Evolutionary conservation across 192 early-diverging fungal genomes (phyloP).

Genomic region (Haplosporangium gracile): DNA sequence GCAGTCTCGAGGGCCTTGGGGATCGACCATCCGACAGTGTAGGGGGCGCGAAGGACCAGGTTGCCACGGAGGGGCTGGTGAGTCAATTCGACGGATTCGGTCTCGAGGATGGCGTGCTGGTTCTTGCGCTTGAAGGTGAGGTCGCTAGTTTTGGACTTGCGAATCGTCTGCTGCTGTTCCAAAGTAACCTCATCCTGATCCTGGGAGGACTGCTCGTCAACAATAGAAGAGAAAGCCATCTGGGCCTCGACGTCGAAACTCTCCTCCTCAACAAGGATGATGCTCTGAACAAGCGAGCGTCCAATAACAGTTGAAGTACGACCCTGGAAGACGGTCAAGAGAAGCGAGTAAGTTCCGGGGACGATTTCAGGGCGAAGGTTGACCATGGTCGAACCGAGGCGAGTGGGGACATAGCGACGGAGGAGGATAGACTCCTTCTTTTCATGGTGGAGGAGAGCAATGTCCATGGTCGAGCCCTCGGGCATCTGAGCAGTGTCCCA

Average conservation of each 20-base stretch:
- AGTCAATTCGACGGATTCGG: constrained; percentile 36
- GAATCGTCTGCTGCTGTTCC: neutral
- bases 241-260: constrained; percentile 24
- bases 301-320: constrained; percentile 46
- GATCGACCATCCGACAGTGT: constrained; percentile 54
- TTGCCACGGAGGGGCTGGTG: constrained; percentile 37
- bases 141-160: constrained; percentile 6
- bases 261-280: constrained; percentile 35
- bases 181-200: neutral
- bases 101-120: constrained; percentile 22
- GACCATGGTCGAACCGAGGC: constrained; percentile 28
- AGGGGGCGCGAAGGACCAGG: constrained; percentile 46
- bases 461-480: constrained; percentile 39
- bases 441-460: constrained; percentile 42
- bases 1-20: constrained; percentile 44
- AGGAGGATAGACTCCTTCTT: constrained; percentile 40
- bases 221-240: neutral
- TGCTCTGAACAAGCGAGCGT: constrained; percentile 39
- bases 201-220: neutral
- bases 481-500: constrained; percentile 40
- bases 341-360: constrained; percentile 42
- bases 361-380: constrained; percentile 29
- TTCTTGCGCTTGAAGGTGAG: constrained; percentile 18
- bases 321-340: constrained; percentile 51
- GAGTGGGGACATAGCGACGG: constrained; percentile 48